Base-by-base conservation (phyloP, 2,329 filamentous ascomycete species). In the Neonectria magnoliae region DNA sequence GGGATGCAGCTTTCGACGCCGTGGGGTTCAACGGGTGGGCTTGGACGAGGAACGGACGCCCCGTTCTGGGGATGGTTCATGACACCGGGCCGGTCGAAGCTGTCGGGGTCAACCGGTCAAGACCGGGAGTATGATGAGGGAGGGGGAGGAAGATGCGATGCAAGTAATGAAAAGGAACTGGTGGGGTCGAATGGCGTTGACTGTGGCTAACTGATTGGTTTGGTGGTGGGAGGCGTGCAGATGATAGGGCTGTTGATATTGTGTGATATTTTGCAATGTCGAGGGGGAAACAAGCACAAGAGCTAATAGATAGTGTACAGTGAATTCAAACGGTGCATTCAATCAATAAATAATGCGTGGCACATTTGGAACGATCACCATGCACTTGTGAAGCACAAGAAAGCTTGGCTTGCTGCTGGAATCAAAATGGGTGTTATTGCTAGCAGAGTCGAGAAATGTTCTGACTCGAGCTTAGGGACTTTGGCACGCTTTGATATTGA, bases 41-140 rank as follows among this genome's bases (percentile, higher is more conserved):
- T 57, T 33, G 55, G 60, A 27, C 53, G 53, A 47, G n/a, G 45
- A 41, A 45, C 38, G 53, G 45, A 44, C 47, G 14, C 42, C 47
- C 54, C 60, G 60, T 57, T 57, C 53, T 45, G 44, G 42, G 31
- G 56, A 55, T 51, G 56, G 56, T 22, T 60, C 36, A 33, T 13
- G 25, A 22, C 36, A 57, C 53, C 62, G 62, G 62, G 57, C 62
- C 62, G 62, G 62, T 64, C 31, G 33, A 29, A n/a, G 31, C 41
- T 18, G 22, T 42, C 36, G 53, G 27, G 38, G 25, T 11, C 16
- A 22, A 50, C 59, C 58, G 59, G 51, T 16, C 56, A 22, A 29
- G 62, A 57, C 53, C 62, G 57, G 62, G 31, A 59, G 31, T 18
- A 20, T 4, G 9, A 18, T 38, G 36, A 36, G 31, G 53, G 29